phyloP scores from a whole-genome alignment of 2,329 filamentous ascomycete genomes.

The Claviceps sp. region DNA sequence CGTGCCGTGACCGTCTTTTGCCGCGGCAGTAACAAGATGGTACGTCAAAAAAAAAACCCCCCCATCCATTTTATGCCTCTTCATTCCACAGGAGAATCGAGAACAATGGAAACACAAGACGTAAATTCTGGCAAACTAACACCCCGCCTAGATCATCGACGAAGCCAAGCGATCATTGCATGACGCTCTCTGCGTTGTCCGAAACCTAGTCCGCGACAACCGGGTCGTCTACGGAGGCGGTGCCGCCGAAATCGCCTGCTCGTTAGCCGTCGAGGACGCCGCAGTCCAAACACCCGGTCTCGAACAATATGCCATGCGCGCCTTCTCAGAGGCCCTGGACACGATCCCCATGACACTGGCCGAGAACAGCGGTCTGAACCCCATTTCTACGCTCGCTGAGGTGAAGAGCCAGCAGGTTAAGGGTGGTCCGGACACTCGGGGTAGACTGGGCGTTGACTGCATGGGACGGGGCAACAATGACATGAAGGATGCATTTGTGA shows the following conservation, averaged over 20 bases:
- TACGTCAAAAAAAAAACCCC: conserved; percentile 29
- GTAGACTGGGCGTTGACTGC: conserved; percentile 85
- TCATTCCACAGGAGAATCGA: too few relatives aligned
- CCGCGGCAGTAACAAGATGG: conserved; percentile 98
- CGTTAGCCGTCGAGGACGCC: conserved; percentile 86
- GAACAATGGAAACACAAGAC: background rate
- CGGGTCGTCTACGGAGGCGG: conserved; percentile 95
- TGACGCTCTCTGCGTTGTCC: conserved; percentile 92
- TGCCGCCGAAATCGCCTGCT: conserved; percentile 94
- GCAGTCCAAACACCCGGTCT: conserved; percentile 92
- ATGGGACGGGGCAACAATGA: conserved; percentile 92
- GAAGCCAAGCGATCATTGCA: conserved; percentile 96
- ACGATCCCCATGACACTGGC: conserved; percentile 88
- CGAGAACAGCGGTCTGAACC: conserved; percentile 92
- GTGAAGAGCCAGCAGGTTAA: conserved; percentile 96
- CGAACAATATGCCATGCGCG: conserved; percentile 97
- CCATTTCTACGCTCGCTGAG: conserved; percentile 86
- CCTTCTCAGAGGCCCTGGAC: conserved; percentile 90
- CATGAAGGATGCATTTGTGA: conserved; percentile 97
- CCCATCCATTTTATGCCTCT: too few relatives aligned
- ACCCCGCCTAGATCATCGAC: conserved; percentile 69
- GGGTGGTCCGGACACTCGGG: conserved; percentile 35
- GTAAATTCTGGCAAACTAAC: background rate
- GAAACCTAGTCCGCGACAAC: conserved; percentile 92
- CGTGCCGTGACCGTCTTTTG: conserved; percentile 94